Evolutionary conservation across 306 rosid genomes (phyloP).

Genomic region (Lathyrus sativus): DNA sequence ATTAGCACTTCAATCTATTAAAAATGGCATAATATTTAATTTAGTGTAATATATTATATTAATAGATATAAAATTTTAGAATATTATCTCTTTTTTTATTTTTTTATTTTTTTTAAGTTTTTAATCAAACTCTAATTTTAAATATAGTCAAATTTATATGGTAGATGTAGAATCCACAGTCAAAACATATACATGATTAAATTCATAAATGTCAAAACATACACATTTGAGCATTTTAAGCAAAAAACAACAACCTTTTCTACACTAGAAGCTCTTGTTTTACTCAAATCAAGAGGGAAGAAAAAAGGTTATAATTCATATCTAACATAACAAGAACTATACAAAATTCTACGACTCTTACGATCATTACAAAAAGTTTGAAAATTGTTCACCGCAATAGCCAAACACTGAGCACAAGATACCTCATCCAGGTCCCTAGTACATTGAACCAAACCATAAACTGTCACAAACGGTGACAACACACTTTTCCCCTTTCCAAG

Average conservation of each 20-base stretch:
- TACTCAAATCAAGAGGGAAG: slow-evolving; percentile 57
- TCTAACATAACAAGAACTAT: slow-evolving; percentile 66
- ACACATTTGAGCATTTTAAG: slow-evolving; percentile 12
- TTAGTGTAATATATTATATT: too few relatives aligned
- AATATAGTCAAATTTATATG: too few relatives aligned
- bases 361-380: slow-evolving; percentile 45
- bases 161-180: too few relatives aligned
- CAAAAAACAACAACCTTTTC: slow-evolving; percentile 40
- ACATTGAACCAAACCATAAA: slow-evolving; percentile 68
- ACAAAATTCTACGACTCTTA: slow-evolving; percentile 61
- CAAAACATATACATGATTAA: too few relatives aligned
- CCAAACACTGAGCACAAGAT: slow-evolving; percentile 67
- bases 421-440: slow-evolving; percentile 60
- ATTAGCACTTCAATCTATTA: too few relatives aligned
- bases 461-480: slow-evolving; percentile 54
- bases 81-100: too few relatives aligned
- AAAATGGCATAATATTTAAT: too few relatives aligned
- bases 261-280: slow-evolving; percentile 24
- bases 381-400: slow-evolving; percentile 56
- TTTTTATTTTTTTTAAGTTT: too few relatives aligned
- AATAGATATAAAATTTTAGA: too few relatives aligned
- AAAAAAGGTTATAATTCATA: slow-evolving; percentile 73
- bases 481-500: slow-evolving; percentile 61
- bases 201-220: too few relatives aligned
- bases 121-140: too few relatives aligned